Base-by-base conservation (phyloP, 2,329 filamentous ascomycete genomes). In the Cyanodermella asteris region DNA sequence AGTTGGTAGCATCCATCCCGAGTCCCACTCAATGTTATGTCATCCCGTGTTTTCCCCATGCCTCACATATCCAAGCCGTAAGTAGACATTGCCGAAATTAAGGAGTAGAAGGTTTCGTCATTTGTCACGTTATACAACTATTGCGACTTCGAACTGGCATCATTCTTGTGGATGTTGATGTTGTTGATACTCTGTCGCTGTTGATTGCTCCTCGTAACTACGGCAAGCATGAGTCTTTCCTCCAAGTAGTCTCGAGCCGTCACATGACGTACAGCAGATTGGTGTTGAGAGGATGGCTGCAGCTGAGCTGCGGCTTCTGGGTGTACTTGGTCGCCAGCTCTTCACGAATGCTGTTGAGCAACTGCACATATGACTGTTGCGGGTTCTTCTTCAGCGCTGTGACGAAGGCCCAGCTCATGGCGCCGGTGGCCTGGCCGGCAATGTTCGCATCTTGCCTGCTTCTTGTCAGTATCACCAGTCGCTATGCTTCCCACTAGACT, bases 371-470 rank as follows among this genome's bases (percentile, higher is more conserved):
- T 53, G 75, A 91, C 56, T 94, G 87, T 45, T 91, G 73, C 1
- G 80, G 80, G 44, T 91, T 91, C 56, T 82, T 80, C 59, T 76
- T 82, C 42, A 94, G 62, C 12, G 82, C 73, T 2, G 64, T 70
- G 47, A 97, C 87, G 48, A 97, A 97, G 3, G 87, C 87, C 69
- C 76, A 93, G 4, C 81, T 91, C 87, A 97, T 94, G 48, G 87
- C 87, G 28, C 87, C 87, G 0, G 87, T 97, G 17, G 87, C 84
- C 52, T 93, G 64, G 28, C 78, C 70, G 21, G 63, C 67, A 36
- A 94, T 93, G 15, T 70, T 76, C 8, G 87, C 82, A 47, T 97
- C 87, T 51, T 80, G 76, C 30, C 81, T 91, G 39, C 28, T 24
- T 24, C 16, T 26, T 18, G 9, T 20, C 13, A 7, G 16, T 14